phyloP scores from a whole-genome alignment of 2,329 filamentous ascomycete genomes.

The Fusarium humuli region DNA sequence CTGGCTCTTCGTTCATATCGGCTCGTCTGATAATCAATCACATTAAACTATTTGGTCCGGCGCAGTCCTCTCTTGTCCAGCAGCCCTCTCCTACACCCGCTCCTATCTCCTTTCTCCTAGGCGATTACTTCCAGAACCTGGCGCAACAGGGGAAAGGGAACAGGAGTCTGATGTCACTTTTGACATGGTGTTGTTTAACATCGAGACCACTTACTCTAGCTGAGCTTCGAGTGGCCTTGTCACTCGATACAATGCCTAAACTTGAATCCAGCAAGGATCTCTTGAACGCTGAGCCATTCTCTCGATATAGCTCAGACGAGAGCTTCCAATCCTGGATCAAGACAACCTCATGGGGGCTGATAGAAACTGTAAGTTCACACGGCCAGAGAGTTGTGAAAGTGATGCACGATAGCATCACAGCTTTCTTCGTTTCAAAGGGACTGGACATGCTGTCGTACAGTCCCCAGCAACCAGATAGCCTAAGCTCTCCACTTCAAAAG shows the following conservation, averaged over 20 bases:
- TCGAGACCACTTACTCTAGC: not conserved
- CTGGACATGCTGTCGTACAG: not conserved
- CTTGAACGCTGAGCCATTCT: not conserved
- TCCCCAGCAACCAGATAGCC: not conserved
- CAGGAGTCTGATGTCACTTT: not conserved
- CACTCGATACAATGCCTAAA: not conserved
- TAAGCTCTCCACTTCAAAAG: not conserved
- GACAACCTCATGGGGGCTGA: slow-evolving; percentile 1
- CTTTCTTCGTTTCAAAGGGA: not conserved
- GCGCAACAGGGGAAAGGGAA: not conserved
- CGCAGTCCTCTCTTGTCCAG: slow-evolving; percentile 1
- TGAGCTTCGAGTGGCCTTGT: not conserved
- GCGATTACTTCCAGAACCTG: slow-evolving; percentile 4
- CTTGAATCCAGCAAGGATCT: not conserved
- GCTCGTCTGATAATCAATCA: not conserved
- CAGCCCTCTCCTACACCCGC: not conserved
- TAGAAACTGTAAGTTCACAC: not conserved
- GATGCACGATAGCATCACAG: not conserved
- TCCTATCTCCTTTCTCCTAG: not conserved
- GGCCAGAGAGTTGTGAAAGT: not conserved
- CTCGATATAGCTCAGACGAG: not conserved
- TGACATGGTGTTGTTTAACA: not conserved
- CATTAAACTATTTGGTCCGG: not conserved
- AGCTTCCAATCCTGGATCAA: slow-evolving; percentile 13
- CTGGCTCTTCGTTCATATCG: not conserved